Base-by-base conservation (phyloP, 2,329 filamentous ascomycete species). In the Aspergillus pseudonomiae region DNA sequence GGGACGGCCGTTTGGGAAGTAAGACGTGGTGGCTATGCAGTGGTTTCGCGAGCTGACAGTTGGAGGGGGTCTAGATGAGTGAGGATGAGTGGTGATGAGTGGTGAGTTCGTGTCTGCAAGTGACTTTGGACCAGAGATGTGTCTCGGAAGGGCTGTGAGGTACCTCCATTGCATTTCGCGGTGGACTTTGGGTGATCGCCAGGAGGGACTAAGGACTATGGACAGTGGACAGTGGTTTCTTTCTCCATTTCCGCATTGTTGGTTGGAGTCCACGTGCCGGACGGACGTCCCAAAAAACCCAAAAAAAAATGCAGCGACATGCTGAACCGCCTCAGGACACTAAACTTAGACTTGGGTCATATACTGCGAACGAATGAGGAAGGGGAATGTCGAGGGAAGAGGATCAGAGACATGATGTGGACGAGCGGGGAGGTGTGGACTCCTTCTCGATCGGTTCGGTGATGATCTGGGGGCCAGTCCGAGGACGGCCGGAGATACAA, bases 11-110 rank as follows among this genome's bases (percentile, higher is more conserved):
- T 36, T 55, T 39, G 9, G 52, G 21, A 14, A 32, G 52, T 55
- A 55, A 55, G 52, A 55, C 52, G 52, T 55, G 52, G 52, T 55
- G 52, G 52, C 52, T 55, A 55, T 55, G 52, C 52, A 39, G 21
- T 16, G 11, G 24, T 39, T 48, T 28, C 16, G 45, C 19, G 34
- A 55, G 52, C 52, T 55, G 52, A 55, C 52, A 32, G 26, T 53
- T 36, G 32, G 52, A n/a, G 30, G n/a, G 24, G 16, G 28, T 54
- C 52, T 54, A 54, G 52, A 28, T 54, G 52, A 46, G 21, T 46
- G 43, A 24, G 21, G 21, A 24, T 24, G 21, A 24, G 21, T 24
- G 21, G 21, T 24, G 52, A 28, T 54, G 52, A 46, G 21, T 46
- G 43, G 45, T 48, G 32, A 52, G 28, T 55, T 55, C 52, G 52